Evolutionary conservation across 2,329 filamentous ascomycete genomes (phyloP), one percentile per base, ranked within the genome.

Genomic region (Colletotrichum karsti): DNA sequence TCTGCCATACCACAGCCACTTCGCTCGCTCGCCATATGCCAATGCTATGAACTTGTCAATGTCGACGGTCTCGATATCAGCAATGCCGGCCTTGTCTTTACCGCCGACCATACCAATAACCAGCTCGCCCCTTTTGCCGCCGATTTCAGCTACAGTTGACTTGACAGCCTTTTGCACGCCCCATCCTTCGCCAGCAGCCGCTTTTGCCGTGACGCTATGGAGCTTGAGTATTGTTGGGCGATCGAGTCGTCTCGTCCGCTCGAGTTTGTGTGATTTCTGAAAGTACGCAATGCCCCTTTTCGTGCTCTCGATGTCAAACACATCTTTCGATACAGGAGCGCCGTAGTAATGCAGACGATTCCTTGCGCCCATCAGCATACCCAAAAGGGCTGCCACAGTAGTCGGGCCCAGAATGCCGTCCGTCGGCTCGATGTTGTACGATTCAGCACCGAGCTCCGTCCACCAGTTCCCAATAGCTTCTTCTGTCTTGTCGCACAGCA

Each of bases 1-100:
- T 77, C 97, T 98, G 15, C 95, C 96, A 69, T 93, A 87, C 96
- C 96, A 99, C 2, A 99, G 85, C 94, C 95, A 98, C 78, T 97
- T 97, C 15, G 93, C 87, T 63, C 93, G 89, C 76, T 96, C 93
- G 35, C 96, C 95, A 69, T 91, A 91, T 1, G 92, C 89, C 26
- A 97, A 84, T 67, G 90, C 90, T 54, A 93, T 87, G 72, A 98
- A 97, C 50, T 86, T 90, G 73, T 97, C 94, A 60, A 98, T 90
- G 74, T 98, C 94, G 9, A 94, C 85, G 1, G 95, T 98, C 80
- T 99, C 96, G 37, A 98, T 91, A 73, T 98, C 95, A 4, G 93
- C 92, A 71, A 98, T 95, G 4, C 94, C 93, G 63, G 91, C 93
- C 79, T 97, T 97, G 73, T 97, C 94, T 53, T 92, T 90, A 26